Conservation (phyloP, 306 rosid species). For the Inga laurina region DNA sequence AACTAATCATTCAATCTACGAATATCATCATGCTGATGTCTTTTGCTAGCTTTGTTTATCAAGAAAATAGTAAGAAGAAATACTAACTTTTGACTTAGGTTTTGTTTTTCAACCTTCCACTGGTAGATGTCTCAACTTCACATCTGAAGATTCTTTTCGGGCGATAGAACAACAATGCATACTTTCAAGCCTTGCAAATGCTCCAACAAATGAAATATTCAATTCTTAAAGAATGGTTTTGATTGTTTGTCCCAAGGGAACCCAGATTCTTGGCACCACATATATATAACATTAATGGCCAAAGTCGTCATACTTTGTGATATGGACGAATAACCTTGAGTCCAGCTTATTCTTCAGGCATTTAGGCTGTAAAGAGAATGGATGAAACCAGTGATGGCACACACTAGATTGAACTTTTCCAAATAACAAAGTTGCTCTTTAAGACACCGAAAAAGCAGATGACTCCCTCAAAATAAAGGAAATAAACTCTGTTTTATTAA, state of each 20-base stretch:
- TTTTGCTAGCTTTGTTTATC: neutral
- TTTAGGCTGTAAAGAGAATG: constrained; percentile 63
- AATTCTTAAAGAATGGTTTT: no score
- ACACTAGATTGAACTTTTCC: constrained; percentile 88
- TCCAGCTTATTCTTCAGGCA: no score
- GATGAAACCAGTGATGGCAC: constrained; percentile 88
- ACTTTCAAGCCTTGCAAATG: no score
- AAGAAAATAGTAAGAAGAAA: neutral
- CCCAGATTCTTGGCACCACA: no score
- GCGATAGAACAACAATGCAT: no score
- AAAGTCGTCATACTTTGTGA: constrained; percentile 63
- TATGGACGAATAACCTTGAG: constrained; percentile 37
- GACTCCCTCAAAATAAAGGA: constrained; percentile 18
- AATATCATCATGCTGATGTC: neutral
- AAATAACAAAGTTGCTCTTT: constrained; percentile 42
- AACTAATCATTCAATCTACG: neutral
- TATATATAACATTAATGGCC: neutral
- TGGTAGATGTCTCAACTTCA: constrained; percentile 25
- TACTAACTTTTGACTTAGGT: constrained; percentile 1
- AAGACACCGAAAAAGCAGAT: constrained; percentile 35
- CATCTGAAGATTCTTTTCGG: no score
- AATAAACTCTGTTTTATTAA: constrained; percentile 8
- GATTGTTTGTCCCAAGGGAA: no score
- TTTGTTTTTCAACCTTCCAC: neutral
- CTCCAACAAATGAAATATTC: no score